phyloP scores from a whole-genome alignment of 148 eudicot species.

The Fagopyrum esculentum region DNA sequence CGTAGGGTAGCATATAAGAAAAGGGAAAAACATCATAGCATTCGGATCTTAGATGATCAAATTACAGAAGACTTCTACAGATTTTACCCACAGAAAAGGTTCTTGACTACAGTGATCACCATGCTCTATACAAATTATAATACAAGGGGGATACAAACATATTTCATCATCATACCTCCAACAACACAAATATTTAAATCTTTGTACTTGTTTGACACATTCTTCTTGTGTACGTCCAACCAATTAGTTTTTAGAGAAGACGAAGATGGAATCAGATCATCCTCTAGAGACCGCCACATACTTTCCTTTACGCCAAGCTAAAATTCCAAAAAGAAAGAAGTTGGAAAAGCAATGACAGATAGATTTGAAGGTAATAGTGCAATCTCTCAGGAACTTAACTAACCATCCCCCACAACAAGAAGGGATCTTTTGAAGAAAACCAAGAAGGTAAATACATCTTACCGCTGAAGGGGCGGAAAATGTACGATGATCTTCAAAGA shows the following conservation, averaged over 20 bases:
- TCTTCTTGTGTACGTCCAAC: slow-evolving; percentile 78
- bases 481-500: slow-evolving; percentile 94
- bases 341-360: background rate
- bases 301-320: slow-evolving; percentile 69
- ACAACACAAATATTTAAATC: slow-evolving; percentile 77
- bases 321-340: slow-evolving; percentile 8
- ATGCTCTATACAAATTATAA: background rate
- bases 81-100: background rate
- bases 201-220: slow-evolving; percentile 45
- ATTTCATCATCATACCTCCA: slow-evolving; percentile 69
- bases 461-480: slow-evolving; percentile 87
- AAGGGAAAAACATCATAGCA: background rate
- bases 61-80: background rate
- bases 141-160: background rate
- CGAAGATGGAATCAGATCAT: slow-evolving; percentile 67
- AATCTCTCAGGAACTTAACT: background rate
- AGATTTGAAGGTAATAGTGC: background rate
- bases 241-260: slow-evolving; percentile 62
- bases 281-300: slow-evolving; percentile 81
- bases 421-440: background rate
- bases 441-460: slow-evolving; percentile 29
- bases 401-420: background rate
- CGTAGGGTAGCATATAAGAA: background rate
- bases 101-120: background rate
- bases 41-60: background rate